Evolutionary conservation across 1,284 basidiomycete genomes (phyloP), one percentile per base, ranked within the genome.

Genomic region (Malassezia equina): DNA sequence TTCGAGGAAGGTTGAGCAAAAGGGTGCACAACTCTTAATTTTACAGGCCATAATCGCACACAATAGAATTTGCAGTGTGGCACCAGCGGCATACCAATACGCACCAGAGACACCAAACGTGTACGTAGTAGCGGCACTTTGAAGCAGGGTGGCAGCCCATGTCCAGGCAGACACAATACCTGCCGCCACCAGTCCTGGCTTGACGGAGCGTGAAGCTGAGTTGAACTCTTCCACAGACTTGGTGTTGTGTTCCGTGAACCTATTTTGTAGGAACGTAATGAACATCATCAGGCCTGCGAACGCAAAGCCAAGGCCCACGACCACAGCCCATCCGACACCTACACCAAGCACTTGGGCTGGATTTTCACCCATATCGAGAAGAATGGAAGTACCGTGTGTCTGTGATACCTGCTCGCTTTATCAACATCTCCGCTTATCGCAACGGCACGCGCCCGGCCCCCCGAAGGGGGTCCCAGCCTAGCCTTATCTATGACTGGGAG

Each of bases 121-220:
- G 28, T 47, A 60, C 0, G 63, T 60, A 0, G 88, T 83, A 0
- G 81, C 80, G 47, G 79, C 79, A 2, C 79, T 80, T 61, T 82
- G 81, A 8, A 83, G 76, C 0, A 84, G 76, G 0, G 82, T 83
- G 0, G 80, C 75, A 1, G 70, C 67, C 74, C 71, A 67, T n/a
- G 66, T 69, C 67, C 66, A 66, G 1, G 68, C 68, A 8, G 63
- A 81, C 12, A 91, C 87, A 59, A 93, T 90, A 7, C 88, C 89
- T 9, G 86, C 82, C 0, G 89, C 90, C 55, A 93, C 90, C 39
- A 94, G 78, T 7, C 88, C 90, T 2, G 90, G 88, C 64, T 90
- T 90, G 46, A 76, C 66, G 7, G 63, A 66, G 23, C 67, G 67
- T 2, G 66, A 66, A 0, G 71, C 71, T 4, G 63, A 65, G 15